Percentiles rank a stretch among this genome's conserved stretches.
These are phyloP conservation scores for Diaporthe sp. DNA, from an alignment of 2,329 filamentous ascomycete genomes.

Conservation along the genomic window DNA sequence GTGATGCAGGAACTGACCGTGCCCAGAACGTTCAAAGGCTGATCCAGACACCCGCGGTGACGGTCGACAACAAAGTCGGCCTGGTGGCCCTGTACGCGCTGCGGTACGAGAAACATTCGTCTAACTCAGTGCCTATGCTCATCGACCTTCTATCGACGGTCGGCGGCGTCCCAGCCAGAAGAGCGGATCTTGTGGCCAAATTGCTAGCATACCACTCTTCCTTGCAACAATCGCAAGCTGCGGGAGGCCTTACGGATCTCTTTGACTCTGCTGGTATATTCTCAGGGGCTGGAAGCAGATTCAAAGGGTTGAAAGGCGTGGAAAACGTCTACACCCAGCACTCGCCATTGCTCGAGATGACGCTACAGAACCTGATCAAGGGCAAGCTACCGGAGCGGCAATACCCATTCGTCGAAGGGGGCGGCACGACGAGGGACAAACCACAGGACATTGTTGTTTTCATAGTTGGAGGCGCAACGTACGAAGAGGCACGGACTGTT, in stretches of 20 bases:
- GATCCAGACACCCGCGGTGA: conserved; percentile 84
- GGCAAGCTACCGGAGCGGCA: conserved; percentile 87
- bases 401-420: conserved; percentile 94
- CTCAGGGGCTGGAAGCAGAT: conserved; percentile 85
- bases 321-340: conserved; percentile 99
- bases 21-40: conserved; percentile 83
- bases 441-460: conserved; percentile 97
- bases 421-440: conserved; percentile 89
- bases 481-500: conserved; percentile 96
- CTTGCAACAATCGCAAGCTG: conserved; percentile 82
- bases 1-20: conserved; percentile 19
- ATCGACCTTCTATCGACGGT: conserved; percentile 88
- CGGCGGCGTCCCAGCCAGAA: conserved; percentile 82
- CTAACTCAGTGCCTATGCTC: conserved; percentile 86
- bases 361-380: conserved; percentile 93
- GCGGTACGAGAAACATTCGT: conserved; percentile 89
- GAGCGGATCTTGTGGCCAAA: conserved; percentile 85
- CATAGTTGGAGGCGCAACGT: conserved; percentile 92
- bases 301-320: conserved; percentile 96
- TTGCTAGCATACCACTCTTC: conserved; percentile 89
- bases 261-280: conserved; percentile 95
- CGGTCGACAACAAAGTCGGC: conserved; percentile 86
- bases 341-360: conserved; percentile 87
- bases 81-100: conserved; percentile 95
- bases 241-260: conserved; percentile 87